phyloP scores from a whole-genome alignment of 768 basidiomycete genomes.

The Boletus rubroflammeus region DNA sequence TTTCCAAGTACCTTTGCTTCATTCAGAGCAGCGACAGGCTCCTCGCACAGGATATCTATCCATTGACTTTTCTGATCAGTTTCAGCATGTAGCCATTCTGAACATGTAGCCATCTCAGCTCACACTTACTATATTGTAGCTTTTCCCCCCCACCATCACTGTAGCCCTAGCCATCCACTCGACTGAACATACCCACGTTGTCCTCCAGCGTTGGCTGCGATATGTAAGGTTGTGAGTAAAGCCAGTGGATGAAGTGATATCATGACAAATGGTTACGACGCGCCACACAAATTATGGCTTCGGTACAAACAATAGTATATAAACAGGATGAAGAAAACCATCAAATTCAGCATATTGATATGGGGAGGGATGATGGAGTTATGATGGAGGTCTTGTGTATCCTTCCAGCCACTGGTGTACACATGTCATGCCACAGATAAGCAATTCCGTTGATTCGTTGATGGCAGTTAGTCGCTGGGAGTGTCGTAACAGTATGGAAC shows the following conservation, averaged over 20 bases:
- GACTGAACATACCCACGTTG: conserved; percentile 2
- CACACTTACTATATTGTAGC: conserved; percentile 23
- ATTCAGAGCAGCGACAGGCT: conserved; percentile 8
- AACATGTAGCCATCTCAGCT: conserved; percentile 25
- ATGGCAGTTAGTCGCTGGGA: too few species aligned
- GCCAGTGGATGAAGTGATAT: not conserved
- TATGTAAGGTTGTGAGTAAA: not conserved
- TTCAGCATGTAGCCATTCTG: conserved; percentile 22
- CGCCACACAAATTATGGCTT: not conserved
- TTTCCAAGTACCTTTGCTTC: conserved; percentile 1
- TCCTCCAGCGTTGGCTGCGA: not conserved
- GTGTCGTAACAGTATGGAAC: not conserved
- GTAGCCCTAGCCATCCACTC: conserved; percentile 23
- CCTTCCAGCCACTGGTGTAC: too few species aligned
- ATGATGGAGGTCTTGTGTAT: too few species aligned
- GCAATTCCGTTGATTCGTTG: not conserved
- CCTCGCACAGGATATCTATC: conserved; percentile 14
- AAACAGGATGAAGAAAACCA: too few species aligned
- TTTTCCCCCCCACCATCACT: conserved; percentile 4
- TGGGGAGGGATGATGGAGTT: too few species aligned
- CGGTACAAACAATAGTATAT: not conserved
- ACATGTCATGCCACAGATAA: too few species aligned
- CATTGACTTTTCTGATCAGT: conserved; percentile 9
- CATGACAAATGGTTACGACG: not conserved
- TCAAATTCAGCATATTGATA: too few species aligned